phyloP scores from a whole-genome alignment of 2,329 filamentous ascomycete species.

The Torrubiella hemipterigena region DNA sequence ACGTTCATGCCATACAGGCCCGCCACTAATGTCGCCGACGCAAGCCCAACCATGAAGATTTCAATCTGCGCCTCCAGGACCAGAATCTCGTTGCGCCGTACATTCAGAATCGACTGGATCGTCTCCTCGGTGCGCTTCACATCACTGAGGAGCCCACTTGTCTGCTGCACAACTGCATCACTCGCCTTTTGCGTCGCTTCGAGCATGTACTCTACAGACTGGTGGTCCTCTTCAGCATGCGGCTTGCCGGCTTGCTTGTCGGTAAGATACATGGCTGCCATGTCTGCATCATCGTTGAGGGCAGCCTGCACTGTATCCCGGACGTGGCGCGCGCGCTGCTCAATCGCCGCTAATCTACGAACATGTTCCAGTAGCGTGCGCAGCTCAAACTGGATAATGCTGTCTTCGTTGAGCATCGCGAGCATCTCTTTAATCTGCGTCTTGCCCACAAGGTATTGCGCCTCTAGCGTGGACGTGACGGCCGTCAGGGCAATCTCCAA shows the following conservation, averaged over 20 bases:
- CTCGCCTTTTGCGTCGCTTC: slow-evolving; percentile 22
- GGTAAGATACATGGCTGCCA: slow-evolving; percentile 22
- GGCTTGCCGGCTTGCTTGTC: slow-evolving; percentile 16
- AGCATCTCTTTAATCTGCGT: slow-evolving; percentile 5
- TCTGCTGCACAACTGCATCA: slow-evolving; percentile 18
- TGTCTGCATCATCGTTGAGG: slow-evolving; percentile 21
- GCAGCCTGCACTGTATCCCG: slow-evolving; percentile 19
- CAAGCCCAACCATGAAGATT: slow-evolving; percentile 21
- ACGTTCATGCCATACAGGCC: slow-evolving; percentile 25
- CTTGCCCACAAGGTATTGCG: slow-evolving; percentile 15
- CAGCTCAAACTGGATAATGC: slow-evolving; percentile 12
- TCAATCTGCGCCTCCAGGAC: slow-evolving; percentile 22
- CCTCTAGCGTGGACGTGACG: slow-evolving; percentile 18
- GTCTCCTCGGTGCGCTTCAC: slow-evolving; percentile 19
- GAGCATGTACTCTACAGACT: slow-evolving; percentile 23
- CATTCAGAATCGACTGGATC: slow-evolving; percentile 18
- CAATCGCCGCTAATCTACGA: slow-evolving; percentile 14
- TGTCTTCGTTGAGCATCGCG: slow-evolving; percentile 8
- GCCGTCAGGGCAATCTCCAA: slow-evolving; percentile 21
- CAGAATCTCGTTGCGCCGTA: slow-evolving; percentile 25
- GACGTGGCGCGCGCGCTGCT: slow-evolving; percentile 19
- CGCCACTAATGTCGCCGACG: slow-evolving; percentile 19
- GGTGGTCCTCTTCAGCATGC: slow-evolving; percentile 18
- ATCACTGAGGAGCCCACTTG: slow-evolving; percentile 14
- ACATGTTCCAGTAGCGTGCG: slow-evolving; percentile 16